These are phyloP conservation scores for Fennellomyces sp. DNA, from an alignment of 371 early-diverging fungal species.

Conservation along the genomic window DNA sequence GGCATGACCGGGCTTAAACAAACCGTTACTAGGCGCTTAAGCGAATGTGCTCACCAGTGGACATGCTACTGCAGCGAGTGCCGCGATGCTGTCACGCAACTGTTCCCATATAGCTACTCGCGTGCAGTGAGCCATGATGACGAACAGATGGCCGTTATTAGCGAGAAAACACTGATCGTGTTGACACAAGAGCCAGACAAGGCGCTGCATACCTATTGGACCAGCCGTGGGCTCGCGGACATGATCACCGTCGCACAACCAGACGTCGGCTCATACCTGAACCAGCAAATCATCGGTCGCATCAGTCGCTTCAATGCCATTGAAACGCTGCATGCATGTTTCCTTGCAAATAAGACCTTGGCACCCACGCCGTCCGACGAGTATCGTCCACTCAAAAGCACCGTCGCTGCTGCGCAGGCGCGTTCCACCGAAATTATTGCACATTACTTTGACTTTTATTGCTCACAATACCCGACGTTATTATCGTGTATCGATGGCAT, in stretches of 20 bases:
- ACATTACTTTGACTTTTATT: slow-evolving; percentile 34
- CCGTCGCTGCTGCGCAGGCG: slow-evolving; percentile 24
- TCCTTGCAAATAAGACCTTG: slow-evolving; percentile 2
- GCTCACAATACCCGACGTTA: slow-evolving; percentile 39
- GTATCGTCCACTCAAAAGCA: slow-evolving; percentile 26
- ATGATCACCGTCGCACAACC: background rate
- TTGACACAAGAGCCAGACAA: slow-evolving; percentile 17
- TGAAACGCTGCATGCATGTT: slow-evolving; percentile 23
- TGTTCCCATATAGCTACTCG: slow-evolving; percentile 5
- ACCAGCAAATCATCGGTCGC: slow-evolving; percentile 4
- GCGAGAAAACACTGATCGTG: background rate
- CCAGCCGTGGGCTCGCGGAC: slow-evolving; percentile 1
- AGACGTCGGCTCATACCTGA: slow-evolving; percentile 3
- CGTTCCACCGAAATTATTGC: slow-evolving; percentile 32
- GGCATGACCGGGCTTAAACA: slow-evolving; percentile 21
- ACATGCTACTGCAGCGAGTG: slow-evolving; percentile 24
- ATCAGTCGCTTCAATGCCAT: slow-evolving; percentile 19
- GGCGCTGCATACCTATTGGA: slow-evolving; percentile 11
- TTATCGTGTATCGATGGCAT: slow-evolving; percentile 48
- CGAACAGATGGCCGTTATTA: slow-evolving; percentile 4
- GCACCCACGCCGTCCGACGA: background rate
- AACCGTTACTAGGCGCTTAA: slow-evolving; percentile 5
- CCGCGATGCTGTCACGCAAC: slow-evolving; percentile 6
- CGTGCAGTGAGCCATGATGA: slow-evolving; percentile 3
- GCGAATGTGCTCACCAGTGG: slow-evolving; percentile 16